Conservation (phyloP, 2,329 filamentous ascomycete species). For the Colletotrichum sp. region DNA sequence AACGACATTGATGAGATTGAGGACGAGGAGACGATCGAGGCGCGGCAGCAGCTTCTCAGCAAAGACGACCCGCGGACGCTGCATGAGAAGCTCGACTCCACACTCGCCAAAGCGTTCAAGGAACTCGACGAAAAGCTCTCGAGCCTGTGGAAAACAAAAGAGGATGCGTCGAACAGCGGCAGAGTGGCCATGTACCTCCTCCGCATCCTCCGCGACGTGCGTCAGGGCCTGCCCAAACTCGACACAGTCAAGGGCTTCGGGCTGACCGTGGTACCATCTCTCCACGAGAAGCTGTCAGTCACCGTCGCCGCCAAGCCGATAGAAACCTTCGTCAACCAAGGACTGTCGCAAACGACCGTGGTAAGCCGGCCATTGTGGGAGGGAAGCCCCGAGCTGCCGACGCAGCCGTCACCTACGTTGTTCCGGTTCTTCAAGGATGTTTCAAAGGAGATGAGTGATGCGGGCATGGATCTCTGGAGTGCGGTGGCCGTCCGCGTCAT, state of each 20-base stretch:
- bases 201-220: conserved; percentile 76
- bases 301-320: conserved; percentile 57
- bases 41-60: conserved; percentile 70
- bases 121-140: conserved; percentile 62
- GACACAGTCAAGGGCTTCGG: conserved; percentile 61
- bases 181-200: conserved; percentile 70
- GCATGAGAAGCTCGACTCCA: conserved; percentile 61
- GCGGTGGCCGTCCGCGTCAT: conserved; percentile 66
- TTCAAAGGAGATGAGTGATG: conserved; percentile 68
- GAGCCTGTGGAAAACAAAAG: conserved; percentile 52
- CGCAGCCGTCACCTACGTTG: conserved; percentile 76
- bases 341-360: conserved; percentile 52
- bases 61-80: conserved; percentile 73
- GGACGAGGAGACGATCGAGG: conserved; percentile 73
- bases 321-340: conserved; percentile 47
- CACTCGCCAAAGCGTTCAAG: conserved; percentile 62
- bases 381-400: conserved; percentile 72
- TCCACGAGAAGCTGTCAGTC: conserved; percentile 67
- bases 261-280: conserved; percentile 61
- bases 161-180: conserved; percentile 53
- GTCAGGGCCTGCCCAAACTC: conserved; percentile 65
- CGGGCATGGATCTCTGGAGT: conserved; percentile 84
- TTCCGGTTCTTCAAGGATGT: conserved; percentile 76
- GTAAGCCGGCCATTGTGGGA: conserved; percentile 79
- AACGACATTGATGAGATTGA: conserved; percentile 77